A percentile compares a stretch with the other conserved stretches of the same genome.
Evolutionary conservation across 306 rosid species (phyloP).

Genomic region (Begonia fuchsioides): DNA sequence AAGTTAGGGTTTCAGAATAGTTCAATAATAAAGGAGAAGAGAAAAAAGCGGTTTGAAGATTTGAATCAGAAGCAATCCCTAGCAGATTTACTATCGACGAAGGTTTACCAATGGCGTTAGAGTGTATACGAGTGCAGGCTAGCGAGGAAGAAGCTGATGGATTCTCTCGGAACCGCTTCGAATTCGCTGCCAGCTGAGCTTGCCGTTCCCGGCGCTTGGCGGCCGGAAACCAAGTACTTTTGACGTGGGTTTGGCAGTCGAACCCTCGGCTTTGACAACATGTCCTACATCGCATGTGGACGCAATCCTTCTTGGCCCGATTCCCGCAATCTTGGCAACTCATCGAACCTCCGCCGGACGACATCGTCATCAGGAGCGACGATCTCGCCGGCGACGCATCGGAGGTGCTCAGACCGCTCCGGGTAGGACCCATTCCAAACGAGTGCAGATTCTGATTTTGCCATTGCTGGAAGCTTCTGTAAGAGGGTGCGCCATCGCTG

Average conservation of each 20-base stretch:
- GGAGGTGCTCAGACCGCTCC: conserved; percentile 25
- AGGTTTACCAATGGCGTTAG: conserved; percentile 31
- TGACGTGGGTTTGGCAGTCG: conserved; percentile 73
- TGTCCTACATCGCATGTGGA: conserved; percentile 94
- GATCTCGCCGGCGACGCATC: conserved; percentile 60
- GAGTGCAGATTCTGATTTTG: conserved; percentile 61
- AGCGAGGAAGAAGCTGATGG: conserved; percentile 24
- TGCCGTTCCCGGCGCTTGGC: no score
- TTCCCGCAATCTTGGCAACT: no score
- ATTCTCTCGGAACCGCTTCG: no score
- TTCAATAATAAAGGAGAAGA: neutral
- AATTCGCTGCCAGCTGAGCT: no score
- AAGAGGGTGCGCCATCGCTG: conserved; percentile 25
- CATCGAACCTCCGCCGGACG: conserved; percentile 16
- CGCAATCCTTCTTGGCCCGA: no score
- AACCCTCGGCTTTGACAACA: conserved; percentile 91
- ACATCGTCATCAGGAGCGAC: conserved; percentile 28
- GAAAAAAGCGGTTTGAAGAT: no score
- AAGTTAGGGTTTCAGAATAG: neutral
- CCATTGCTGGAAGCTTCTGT: conserved; percentile 72
- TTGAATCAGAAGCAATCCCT: no score
- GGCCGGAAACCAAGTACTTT: conserved; percentile 98
- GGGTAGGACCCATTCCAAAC: conserved; percentile 38
- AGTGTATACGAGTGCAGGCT: conserved; percentile 43
- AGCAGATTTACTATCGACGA: neutral